Percentiles rank a stretch among this genome's conserved stretches.
These are phyloP conservation scores for Starmerella bombicola DNA, from an alignment of 805 yeast genomes.

Conservation along the genomic window DNA sequence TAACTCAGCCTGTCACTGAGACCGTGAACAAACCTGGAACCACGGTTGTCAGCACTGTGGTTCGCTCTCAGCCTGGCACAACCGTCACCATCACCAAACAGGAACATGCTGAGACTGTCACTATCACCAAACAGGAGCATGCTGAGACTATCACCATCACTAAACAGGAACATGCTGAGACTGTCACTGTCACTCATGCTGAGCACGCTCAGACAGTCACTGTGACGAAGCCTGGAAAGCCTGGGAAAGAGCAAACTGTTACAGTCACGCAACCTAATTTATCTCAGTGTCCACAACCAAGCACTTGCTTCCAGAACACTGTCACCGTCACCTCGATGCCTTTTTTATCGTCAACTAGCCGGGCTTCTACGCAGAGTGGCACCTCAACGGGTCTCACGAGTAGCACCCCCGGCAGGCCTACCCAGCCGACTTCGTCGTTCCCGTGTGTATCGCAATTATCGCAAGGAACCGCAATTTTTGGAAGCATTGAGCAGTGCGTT, in stretches of 20 bases:
- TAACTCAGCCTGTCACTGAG: conserved; percentile 13
- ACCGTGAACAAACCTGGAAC: conserved; percentile 6
- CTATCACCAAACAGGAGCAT: no score
- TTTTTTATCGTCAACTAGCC: conserved; percentile 31
- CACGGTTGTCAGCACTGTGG: conserved; percentile 3
- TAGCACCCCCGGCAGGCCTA: conserved; percentile 26
- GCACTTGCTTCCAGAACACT: conserved; percentile 9
- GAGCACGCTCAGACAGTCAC: conserved; percentile 3
- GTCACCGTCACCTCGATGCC: conserved; percentile 23
- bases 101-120: background rate
- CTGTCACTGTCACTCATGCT: conserved; percentile 11
- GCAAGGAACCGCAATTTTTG: conserved; percentile 11
- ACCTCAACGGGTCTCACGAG: conserved; percentile 29
- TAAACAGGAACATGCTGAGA: background rate
- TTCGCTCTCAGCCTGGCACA: conserved; percentile 14
- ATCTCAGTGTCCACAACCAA: conserved; percentile 8
- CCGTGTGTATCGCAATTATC: conserved; percentile 13
- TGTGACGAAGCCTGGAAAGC: conserved; percentile 17
- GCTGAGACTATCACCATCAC: conserved; percentile 8
- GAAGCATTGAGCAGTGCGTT: conserved; percentile 11
- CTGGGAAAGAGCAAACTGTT: conserved; percentile 4
- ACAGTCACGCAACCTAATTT: conserved; percentile 17
- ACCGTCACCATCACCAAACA: background rate
- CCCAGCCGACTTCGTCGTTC: conserved; percentile 3
- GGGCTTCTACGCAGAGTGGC: conserved; percentile 29